phyloP scores from a whole-genome alignment of 768 basidiomycete species.

The Phaeotremella fagi region DNA sequence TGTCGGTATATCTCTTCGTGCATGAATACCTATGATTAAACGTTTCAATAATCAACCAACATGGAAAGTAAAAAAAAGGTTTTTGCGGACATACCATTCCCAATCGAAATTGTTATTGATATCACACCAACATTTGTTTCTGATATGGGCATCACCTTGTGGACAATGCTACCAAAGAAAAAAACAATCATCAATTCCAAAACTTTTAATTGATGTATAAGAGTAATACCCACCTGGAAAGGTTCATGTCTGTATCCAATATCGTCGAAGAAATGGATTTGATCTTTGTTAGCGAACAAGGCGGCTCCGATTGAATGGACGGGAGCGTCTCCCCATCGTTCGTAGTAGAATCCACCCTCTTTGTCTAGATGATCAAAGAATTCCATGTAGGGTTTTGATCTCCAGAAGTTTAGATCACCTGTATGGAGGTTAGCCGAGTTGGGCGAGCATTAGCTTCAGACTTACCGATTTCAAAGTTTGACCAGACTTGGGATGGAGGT shows the following conservation, averaged over 20 bases:
- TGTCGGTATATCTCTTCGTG: conserved; percentile 64
- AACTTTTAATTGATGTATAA: neutral
- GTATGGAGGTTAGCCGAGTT: neutral
- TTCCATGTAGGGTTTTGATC: conserved; percentile 70
- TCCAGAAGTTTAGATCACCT: conserved; percentile 71
- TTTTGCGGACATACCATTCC: conserved; percentile 47
- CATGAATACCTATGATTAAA: conserved; percentile 67
- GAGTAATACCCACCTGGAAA: conserved; percentile 80
- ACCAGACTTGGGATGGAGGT: no score
- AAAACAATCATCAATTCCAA: neutral
- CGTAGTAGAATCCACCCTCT: conserved; percentile 83
- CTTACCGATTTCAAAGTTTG: conserved; percentile 80
- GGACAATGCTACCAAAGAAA: conserved; percentile 43
- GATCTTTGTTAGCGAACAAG: conserved; percentile 78
- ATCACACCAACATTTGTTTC: conserved; percentile 85
- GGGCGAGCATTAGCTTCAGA: neutral
- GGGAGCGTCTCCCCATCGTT: conserved; percentile 78
- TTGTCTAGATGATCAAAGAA: conserved; percentile 79
- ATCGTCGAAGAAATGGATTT: conserved; percentile 92
- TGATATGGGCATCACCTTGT: conserved; percentile 55
- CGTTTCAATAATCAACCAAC: no score
- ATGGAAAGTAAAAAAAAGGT: no score
- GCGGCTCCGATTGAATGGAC: conserved; percentile 87
- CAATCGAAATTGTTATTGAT: conserved; percentile 64
- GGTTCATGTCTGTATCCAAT: conserved; percentile 91